Percentiles rank a stretch among this genome's conserved stretches.
These are phyloP conservation scores for Sindora glabra DNA, from an alignment of 306 rosid species.

Conservation along the genomic window DNA sequence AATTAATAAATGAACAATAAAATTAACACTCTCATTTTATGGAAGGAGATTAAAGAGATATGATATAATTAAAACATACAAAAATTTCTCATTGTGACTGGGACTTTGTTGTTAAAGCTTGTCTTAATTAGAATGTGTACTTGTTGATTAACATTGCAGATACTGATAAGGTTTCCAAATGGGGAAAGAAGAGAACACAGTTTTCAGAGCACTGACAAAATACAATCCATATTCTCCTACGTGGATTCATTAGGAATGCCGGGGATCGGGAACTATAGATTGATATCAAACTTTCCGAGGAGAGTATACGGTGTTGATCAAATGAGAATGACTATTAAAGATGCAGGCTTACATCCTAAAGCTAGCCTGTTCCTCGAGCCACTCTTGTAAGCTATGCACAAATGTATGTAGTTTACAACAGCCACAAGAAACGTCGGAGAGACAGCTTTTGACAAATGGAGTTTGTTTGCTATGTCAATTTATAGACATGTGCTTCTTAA, in stretches of 20 bases:
- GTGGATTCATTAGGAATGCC: conserved; percentile 53
- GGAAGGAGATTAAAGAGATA: no score
- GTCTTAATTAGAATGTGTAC: background rate
- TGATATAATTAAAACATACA: no score
- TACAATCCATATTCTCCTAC: conserved; percentile 57
- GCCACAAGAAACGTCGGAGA: no score
- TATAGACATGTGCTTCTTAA: no score
- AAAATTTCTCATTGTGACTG: no score
- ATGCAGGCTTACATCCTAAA: conserved; percentile 61
- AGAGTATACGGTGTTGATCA: conserved; percentile 58
- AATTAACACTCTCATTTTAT: no score
- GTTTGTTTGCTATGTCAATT: no score
- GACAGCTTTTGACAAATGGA: no score
- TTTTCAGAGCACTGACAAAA: conserved; percentile 54
- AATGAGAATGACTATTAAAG: conserved; percentile 69
- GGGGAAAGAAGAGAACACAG: conserved; percentile 75
- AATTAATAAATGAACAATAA: no score
- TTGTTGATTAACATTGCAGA: conserved; percentile 22
- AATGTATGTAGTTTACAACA: no score
- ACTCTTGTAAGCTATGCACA: no score
- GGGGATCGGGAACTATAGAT: conserved; percentile 47
- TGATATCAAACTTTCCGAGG: conserved; percentile 76
- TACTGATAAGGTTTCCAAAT: conserved; percentile 73
- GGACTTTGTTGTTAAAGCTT: background rate
- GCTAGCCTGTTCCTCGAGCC: conserved; percentile 68